phyloP scores from a whole-genome alignment of 2,329 filamentous ascomycete species.

The Alternaria solani region DNA sequence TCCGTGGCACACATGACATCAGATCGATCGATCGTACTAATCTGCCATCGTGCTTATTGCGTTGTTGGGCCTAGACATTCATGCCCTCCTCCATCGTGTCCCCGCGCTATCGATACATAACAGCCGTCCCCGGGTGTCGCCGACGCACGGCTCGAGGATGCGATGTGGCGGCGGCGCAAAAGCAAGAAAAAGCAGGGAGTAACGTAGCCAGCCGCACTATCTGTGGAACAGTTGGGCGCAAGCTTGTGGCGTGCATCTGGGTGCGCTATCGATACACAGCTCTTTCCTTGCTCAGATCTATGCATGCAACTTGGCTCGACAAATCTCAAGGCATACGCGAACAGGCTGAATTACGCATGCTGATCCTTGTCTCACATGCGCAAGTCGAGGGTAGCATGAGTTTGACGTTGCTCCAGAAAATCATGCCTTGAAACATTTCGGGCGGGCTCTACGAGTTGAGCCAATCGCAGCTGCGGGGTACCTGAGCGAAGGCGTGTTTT shows the following conservation, averaged over 20 bases:
- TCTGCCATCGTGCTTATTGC: not conserved
- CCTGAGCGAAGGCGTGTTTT: slow-evolving; percentile 7
- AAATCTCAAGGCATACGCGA: not conserved
- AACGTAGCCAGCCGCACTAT: not conserved
- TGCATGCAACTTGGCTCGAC: not conserved
- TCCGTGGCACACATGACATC: not conserved
- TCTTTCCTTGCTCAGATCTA: not conserved
- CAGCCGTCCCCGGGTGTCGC: slow-evolving; percentile 2
- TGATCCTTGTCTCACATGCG: not conserved
- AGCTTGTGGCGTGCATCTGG: not conserved
- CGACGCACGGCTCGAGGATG: not conserved
- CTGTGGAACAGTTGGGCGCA: not conserved
- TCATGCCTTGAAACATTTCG: slow-evolving; percentile 7
- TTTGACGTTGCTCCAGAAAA: not conserved
- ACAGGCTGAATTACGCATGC: not conserved
- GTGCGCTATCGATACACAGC: slow-evolving; percentile 5
- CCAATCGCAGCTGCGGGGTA: slow-evolving; percentile 8
- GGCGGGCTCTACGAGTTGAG: not conserved
- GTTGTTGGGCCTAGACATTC: not conserved
- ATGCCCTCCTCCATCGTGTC: not conserved
- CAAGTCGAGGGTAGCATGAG: slow-evolving; percentile 5
- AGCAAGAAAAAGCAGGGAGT: not conserved
- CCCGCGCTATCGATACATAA: not conserved
- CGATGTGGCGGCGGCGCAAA: slow-evolving; percentile 1
- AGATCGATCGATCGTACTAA: not conserved